phyloP scores from a whole-genome alignment of 2,329 filamentous ascomycete species.

The Plectosphaerella plurivora region DNA sequence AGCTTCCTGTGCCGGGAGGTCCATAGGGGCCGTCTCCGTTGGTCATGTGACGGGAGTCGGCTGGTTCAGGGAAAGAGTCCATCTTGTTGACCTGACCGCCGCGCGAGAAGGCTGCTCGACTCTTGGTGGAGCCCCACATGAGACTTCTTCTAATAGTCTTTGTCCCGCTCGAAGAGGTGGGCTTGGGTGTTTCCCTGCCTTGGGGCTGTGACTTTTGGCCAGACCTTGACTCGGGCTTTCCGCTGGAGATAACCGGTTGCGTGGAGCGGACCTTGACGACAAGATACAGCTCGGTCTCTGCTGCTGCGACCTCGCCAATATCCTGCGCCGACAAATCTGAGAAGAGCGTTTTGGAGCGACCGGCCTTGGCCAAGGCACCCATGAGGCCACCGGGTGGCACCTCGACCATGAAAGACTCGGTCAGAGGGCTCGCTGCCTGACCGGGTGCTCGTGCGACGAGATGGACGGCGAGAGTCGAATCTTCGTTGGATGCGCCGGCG shows the following conservation, averaged over 20 bases:
- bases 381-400: conserved; percentile 71
- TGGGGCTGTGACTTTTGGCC: conserved; percentile 35
- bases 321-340: conserved; percentile 79
- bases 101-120: conserved; percentile 50
- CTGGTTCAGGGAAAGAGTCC: conserved; percentile 49
- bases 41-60: conserved; percentile 28
- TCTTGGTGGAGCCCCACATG: conserved; percentile 57
- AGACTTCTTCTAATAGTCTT: conserved; percentile 49
- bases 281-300: conserved; percentile 73
- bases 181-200: conserved; percentile 32
- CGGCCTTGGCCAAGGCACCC: conserved; percentile 57
- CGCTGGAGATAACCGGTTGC: conserved; percentile 38
- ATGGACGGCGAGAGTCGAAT: conserved; percentile 71
- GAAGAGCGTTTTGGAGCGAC: conserved; percentile 79
- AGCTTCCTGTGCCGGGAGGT: conserved; percentile 55
- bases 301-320: conserved; percentile 55
- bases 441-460: conserved; percentile 69
- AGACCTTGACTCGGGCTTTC: conserved; percentile 47
- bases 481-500: conserved; percentile 69
- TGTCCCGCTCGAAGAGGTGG: conserved; percentile 34
- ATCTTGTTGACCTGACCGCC: conserved; percentile 44
- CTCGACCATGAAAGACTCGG: conserved; percentile 78
- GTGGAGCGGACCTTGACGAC: conserved; percentile 72
- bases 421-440: conserved; percentile 61
- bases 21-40: conserved; percentile 38